Conservation (phyloP, 495 filamentous ascomycete genomes). For the Xylaria grammica region DNA sequence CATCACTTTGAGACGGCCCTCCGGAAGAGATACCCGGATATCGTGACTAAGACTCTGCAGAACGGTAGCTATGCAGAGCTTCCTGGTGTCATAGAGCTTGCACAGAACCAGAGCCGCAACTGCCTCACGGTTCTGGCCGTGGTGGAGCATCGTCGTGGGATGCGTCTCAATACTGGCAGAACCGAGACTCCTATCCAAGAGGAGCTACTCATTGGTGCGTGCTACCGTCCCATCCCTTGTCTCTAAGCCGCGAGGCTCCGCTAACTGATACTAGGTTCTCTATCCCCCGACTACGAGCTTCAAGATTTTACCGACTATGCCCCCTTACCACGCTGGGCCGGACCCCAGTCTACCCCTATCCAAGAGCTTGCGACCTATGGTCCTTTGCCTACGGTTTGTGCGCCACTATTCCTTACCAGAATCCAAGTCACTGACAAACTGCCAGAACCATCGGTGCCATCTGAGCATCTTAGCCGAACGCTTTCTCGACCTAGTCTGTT, state of each 20-base stretch:
- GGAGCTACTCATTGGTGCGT: slow-evolving; percentile 46
- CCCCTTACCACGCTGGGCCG: slow-evolving; percentile 48
- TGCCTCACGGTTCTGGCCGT: slow-evolving; percentile 49
- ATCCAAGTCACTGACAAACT: slow-evolving; percentile 9
- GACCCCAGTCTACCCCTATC: slow-evolving; percentile 36
- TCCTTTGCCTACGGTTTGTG: slow-evolving; percentile 52
- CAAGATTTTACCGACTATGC: slow-evolving; percentile 52
- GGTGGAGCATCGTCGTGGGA: slow-evolving; percentile 51
- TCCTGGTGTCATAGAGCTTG: slow-evolving; percentile 42
- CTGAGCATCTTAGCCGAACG: slow-evolving; percentile 47
- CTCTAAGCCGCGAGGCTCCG: slow-evolving; percentile 10
- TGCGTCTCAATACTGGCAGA: slow-evolving; percentile 42
- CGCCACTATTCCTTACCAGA: neutral
- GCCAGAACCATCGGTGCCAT: slow-evolving; percentile 47
- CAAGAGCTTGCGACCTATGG: slow-evolving; percentile 47
- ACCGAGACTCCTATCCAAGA: slow-evolving; percentile 45
- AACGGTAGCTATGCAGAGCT: slow-evolving; percentile 53
- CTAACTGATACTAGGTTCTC: slow-evolving; percentile 21
- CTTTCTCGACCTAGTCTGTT: slow-evolving; percentile 47
- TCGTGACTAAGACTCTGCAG: slow-evolving; percentile 50
- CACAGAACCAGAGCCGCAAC: slow-evolving; percentile 44
- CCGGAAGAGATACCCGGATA: slow-evolving; percentile 42
- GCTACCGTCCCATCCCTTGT: slow-evolving; percentile 5
- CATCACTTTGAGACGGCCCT: slow-evolving; percentile 44
- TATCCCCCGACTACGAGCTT: slow-evolving; percentile 36